Evolutionary conservation across 768 basidiomycete species (phyloP).

Genomic region (Kwoniella sp.): DNA sequence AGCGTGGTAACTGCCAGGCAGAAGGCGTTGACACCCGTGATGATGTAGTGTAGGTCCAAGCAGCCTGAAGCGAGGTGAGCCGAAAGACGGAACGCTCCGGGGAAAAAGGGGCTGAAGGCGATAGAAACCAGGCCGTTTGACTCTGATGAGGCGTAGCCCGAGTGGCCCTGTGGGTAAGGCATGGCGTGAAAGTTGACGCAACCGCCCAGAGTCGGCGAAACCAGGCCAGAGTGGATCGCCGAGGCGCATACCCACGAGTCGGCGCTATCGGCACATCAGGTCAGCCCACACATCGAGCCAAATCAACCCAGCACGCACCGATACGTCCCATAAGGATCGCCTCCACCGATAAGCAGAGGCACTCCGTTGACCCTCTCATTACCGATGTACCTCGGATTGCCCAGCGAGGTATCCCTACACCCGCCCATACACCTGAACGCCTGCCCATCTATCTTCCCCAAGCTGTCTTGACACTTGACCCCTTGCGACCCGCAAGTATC

Average conservation of each 20-base stretch:
- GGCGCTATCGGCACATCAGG: conserved; percentile 18
- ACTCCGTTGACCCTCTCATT: conserved; percentile 17
- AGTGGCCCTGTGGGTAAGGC: conserved; percentile 14
- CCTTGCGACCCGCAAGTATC: conserved; percentile 37
- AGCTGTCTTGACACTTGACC: conserved; percentile 17
- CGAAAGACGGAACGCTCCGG: conserved; percentile 27
- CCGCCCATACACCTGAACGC: conserved; percentile 37
- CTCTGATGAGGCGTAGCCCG: conserved; percentile 12
- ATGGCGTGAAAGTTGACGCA: conserved; percentile 25
- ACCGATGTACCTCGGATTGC: conserved; percentile 40
- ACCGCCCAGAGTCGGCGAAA: conserved; percentile 26
- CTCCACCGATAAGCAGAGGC: conserved; percentile 35
- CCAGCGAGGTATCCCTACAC: conserved; percentile 29
- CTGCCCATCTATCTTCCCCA: conserved; percentile 7
- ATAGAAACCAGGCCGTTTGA: conserved; percentile 21
- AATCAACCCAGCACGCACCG: conserved; percentile 20
- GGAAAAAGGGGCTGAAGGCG: conserved; percentile 24
- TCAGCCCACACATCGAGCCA: neutral
- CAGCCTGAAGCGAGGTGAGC: conserved; percentile 14
- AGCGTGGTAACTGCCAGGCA: conserved; percentile 27
- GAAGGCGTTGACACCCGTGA: conserved; percentile 32
- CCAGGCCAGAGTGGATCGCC: conserved; percentile 30
- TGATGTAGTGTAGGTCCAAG: conserved; percentile 28
- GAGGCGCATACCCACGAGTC: conserved; percentile 45
- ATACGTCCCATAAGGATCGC: conserved; percentile 19